Evolutionary conservation across 2,329 filamentous ascomycete species (phyloP).

Genomic region (Myriangium duriaei): DNA sequence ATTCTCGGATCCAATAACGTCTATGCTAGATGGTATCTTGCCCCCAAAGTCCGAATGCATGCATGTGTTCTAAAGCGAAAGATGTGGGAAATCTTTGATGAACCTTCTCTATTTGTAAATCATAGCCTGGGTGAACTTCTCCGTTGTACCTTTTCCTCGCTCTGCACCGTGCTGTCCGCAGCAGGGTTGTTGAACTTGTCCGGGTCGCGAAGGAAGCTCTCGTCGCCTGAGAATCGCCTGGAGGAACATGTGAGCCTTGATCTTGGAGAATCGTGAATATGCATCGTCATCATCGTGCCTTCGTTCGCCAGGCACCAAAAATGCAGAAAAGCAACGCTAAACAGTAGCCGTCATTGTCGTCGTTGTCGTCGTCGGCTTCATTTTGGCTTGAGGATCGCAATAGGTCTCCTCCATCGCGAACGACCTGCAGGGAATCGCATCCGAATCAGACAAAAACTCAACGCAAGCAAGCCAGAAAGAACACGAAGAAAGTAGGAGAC

Average conservation of each 20-base stretch:
- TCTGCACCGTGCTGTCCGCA: conserved; percentile 6
- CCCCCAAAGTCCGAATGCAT: conserved; percentile 9
- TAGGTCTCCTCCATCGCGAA: conserved; percentile 19
- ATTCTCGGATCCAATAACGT: conserved; percentile 8
- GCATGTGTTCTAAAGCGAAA: conserved; percentile 1
- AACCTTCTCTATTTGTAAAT: neutral
- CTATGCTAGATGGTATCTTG: conserved; percentile 8
- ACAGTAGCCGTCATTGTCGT: conserved; percentile 4
- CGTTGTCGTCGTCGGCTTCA: too few species aligned
- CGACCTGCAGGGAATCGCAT: conserved; percentile 16
- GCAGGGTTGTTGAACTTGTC: conserved; percentile 25
- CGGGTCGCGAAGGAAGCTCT: conserved; percentile 37
- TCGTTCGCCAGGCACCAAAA: too few species aligned
- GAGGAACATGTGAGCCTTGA: too few species aligned
- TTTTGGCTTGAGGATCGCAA: conserved; percentile 1
- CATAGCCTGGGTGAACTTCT: conserved; percentile 3
- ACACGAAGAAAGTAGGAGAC: conserved; percentile 20
- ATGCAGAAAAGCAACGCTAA: conserved; percentile 2
- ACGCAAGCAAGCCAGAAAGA: conserved; percentile 11
- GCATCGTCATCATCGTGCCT: too few species aligned
- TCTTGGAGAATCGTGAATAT: too few species aligned
- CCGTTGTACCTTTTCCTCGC: conserved; percentile 3
- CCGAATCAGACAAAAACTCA: conserved; percentile 7
- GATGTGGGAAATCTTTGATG: neutral
- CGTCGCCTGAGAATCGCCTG: conserved; percentile 46